These are phyloP conservation scores for Fusarium sp. DNA, from an alignment of 2,329 filamentous ascomycete genomes.

Conservation along the genomic window DNA sequence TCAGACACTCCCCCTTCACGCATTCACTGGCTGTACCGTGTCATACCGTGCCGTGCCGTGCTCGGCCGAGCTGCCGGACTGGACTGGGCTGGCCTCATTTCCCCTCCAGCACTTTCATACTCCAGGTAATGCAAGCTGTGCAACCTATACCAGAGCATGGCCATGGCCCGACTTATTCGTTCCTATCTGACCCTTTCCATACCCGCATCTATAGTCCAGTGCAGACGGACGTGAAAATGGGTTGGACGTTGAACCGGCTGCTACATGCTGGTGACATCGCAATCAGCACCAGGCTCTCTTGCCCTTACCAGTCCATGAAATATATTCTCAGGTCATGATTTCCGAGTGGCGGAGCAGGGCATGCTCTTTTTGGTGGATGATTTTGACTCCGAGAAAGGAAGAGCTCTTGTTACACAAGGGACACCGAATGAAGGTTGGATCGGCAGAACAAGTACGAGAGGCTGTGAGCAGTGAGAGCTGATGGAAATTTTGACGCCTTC, in stretches of 20 bases:
- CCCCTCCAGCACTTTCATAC: conserved; percentile 4
- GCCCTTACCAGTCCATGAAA: not conserved
- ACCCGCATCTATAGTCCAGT: conserved; percentile 15
- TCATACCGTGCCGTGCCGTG: conserved; percentile 1
- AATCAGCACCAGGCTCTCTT: not conserved
- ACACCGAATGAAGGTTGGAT: conserved; percentile 22
- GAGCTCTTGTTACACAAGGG: conserved; percentile 12
- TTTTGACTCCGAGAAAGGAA: conserved; percentile 14
- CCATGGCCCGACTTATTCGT: not conserved
- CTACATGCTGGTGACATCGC: not conserved
- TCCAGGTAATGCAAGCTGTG: conserved; percentile 28
- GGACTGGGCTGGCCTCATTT: not conserved
- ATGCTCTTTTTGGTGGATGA: conserved; percentile 1
- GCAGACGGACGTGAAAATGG: conserved; percentile 30
- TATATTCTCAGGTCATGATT: conserved; percentile 16
- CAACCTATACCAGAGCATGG: conserved; percentile 16
- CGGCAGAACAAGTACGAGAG: not conserved
- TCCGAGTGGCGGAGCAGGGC: conserved; percentile 12
- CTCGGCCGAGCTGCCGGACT: not conserved
- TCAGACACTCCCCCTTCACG: not conserved
- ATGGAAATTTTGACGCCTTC: not conserved
- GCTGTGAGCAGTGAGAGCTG: not conserved
- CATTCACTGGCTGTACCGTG: not conserved
- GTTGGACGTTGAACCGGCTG: conserved; percentile 10
- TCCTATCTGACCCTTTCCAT: not conserved